Base-by-base conservation (phyloP, 2,329 filamentous ascomycete species). In the Gremmenia infestans region DNA sequence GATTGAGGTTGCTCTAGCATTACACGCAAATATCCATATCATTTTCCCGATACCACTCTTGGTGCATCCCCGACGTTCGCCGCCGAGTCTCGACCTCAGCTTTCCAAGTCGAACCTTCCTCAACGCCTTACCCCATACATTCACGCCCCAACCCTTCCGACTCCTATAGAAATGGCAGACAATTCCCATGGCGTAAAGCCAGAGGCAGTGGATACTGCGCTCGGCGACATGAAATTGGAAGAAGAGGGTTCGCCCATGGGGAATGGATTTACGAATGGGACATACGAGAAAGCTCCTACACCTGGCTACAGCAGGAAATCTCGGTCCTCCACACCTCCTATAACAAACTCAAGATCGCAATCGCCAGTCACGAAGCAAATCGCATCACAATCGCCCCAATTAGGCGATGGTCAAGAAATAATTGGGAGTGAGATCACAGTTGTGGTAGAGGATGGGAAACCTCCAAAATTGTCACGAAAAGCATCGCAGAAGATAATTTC, bases 391-490 rank as follows among this genome's bases (percentile, higher is more conserved):
- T 64, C 63, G 15, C 64, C 64, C 67, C 73, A 64, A 67, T 70
- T 60, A 63, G 73, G 68, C 60, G 67, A 68, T 51, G 73, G 66
- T 37, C 78, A 82, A 67, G 79, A 83, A 64, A 76, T 75, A 42
- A 72, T 86, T 51, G 79, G 80, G 56, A 83, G 81, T 61, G 81
- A 82, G 58, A 81, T 87, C 55, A 80, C 77, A 50, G 70, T 87
- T 66, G 86, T 85, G 70, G 74, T 81, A 67, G 82, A 86, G 71
- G 80, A 81, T 25, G 81, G 82, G n/a, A 70, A 88, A 67, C 80
- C 83, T 42, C 82, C 87, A 47, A 94, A 89, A 72, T 76, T 88
- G 56, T 80, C 86, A 63, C 87, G 91, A 65, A 90, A 88, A 68
- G 76, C 83, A 39, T 87, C 88, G 19, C 84, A 89, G 63, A 96